Evolutionary conservation across 768 basidiomycete genomes (phyloP).

Genomic region (Kwoniella heveanensis): DNA sequence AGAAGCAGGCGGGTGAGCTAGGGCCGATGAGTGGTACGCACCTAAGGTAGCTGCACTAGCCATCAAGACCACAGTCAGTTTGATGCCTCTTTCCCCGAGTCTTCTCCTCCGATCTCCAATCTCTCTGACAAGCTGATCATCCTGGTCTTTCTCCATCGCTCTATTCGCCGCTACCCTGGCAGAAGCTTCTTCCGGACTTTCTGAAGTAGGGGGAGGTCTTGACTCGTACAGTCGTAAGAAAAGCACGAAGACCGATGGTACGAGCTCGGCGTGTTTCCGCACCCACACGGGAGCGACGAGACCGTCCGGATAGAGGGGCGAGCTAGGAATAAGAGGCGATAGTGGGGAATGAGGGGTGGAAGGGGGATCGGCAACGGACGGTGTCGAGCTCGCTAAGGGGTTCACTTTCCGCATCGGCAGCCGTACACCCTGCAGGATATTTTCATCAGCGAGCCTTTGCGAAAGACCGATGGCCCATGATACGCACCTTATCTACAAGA

Average conservation of each 20-base stretch:
- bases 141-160: conserved; percentile 65
- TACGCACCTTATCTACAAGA: conserved; percentile 73
- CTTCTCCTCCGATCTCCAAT: conserved; percentile 76
- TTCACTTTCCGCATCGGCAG: conserved; percentile 83
- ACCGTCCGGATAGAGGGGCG: conserved; percentile 91
- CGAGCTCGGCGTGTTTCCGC: conserved; percentile 85
- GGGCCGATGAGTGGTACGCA: conserved; percentile 56
- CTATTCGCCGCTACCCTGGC: conserved; percentile 55
- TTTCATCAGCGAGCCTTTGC: background rate
- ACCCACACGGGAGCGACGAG: conserved; percentile 98
- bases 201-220: conserved; percentile 57
- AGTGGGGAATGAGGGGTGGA: conserved; percentile 74
- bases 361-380: conserved; percentile 58
- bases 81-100: conserved; percentile 82
- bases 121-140: conserved; percentile 76
- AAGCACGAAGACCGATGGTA: conserved; percentile 91
- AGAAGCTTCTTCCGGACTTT: conserved; percentile 28
- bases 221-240: conserved; percentile 80
- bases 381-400: conserved; percentile 26
- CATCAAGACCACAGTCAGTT: conserved; percentile 89
- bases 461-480: too few relatives aligned
- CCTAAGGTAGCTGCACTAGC: conserved; percentile 86
- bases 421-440: conserved; percentile 62
- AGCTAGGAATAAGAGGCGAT: conserved; percentile 85
- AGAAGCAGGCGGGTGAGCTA: background rate